Base-by-base conservation (phyloP, 2,329 filamentous ascomycete species). In the Penicillium oxalicum region DNA sequence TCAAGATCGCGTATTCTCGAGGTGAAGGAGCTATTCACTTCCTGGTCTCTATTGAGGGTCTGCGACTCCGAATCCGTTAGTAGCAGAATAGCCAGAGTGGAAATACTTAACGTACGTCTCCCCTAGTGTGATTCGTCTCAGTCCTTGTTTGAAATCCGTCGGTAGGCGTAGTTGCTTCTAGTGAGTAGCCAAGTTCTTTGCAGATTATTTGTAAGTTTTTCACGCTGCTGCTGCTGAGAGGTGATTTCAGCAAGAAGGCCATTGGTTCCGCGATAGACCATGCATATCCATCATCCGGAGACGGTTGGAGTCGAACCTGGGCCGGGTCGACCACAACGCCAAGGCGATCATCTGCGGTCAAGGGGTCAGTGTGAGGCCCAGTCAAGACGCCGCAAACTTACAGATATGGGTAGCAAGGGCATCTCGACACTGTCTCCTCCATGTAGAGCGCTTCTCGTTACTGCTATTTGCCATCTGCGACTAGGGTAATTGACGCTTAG, bases 271-370 rank as follows among this genome's bases (percentile, higher is more conserved):
- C 32, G 36, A 33, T 37, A 8, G 35, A 46, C 36, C 44, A 46
- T 37, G 26, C 35, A 40, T 46, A 46, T 29, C 44, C 35, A 37
- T 46, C 44, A 27, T 46, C 44, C 11, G 29, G 11, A 13, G 35
- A n/a, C 11, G 44, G 44, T 27, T 40, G 34, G 34, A 40, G 36
- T 29, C 36, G 44, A 29, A 46, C 36, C 35, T 39, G 13, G 35
- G 35, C 33, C 35, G 44, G 44, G 18, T 35, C 44, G 24, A 46
- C 32, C 35, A 38, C 27, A 28, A 46, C 25, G 36, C 43, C 33
- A 13, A 45, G 43, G 13, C 43, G 43, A 34, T 45, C 43, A 45
- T 45, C 43, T 46, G 32, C 12, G 35, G 13, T 36, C 9, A 36
- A 18, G 34, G 11, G 34, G 13, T 12, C 34, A 36, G 34, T 12